These are phyloP conservation scores for Pseudogymnoascus sp. DNA, from an alignment of 2,329 filamentous ascomycete species.

Conservation along the genomic window DNA sequence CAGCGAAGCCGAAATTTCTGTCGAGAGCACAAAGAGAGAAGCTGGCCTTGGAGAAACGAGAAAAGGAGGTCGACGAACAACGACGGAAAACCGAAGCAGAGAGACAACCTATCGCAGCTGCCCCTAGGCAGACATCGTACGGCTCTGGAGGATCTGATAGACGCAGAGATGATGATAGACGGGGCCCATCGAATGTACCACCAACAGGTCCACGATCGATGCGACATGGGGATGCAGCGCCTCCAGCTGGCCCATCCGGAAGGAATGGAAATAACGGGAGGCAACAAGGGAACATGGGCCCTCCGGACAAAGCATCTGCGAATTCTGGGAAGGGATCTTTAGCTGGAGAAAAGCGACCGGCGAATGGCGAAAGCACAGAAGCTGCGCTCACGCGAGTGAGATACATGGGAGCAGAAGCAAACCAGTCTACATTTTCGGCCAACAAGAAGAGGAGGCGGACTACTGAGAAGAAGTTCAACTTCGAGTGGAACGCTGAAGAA, in stretches of 20 bases:
- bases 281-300: constrained; percentile 18
- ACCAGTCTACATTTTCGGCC: constrained; percentile 80
- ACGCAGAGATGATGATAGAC: constrained; percentile 19
- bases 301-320: constrained; percentile 24
- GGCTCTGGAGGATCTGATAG: constrained; percentile 18
- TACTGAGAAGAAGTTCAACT: constrained; percentile 96
- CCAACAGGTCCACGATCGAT: constrained; percentile 69
- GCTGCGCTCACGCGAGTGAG: constrained; percentile 66
- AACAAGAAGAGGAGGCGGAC: constrained; percentile 93
- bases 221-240: constrained; percentile 37
- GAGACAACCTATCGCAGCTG: constrained; percentile 14
- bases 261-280: constrained; percentile 19
- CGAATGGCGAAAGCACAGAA: constrained; percentile 54
- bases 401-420: constrained; percentile 87
- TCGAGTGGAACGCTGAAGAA: constrained; percentile 93
- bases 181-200: constrained; percentile 40
- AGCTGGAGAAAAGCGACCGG: constrained; percentile 30
- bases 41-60: constrained; percentile 68
- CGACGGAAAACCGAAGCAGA: constrained; percentile 38
- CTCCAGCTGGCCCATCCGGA: constrained; percentile 43
- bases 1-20: constrained; percentile 81
- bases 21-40: constrained; percentile 76
- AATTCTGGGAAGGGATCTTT: constrained; percentile 25
- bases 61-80: constrained; percentile 61
- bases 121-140: constrained; percentile 15